Evolutionary conservation across 805 yeast genomes (phyloP).

Genomic region (Candida nitratophila): DNA sequence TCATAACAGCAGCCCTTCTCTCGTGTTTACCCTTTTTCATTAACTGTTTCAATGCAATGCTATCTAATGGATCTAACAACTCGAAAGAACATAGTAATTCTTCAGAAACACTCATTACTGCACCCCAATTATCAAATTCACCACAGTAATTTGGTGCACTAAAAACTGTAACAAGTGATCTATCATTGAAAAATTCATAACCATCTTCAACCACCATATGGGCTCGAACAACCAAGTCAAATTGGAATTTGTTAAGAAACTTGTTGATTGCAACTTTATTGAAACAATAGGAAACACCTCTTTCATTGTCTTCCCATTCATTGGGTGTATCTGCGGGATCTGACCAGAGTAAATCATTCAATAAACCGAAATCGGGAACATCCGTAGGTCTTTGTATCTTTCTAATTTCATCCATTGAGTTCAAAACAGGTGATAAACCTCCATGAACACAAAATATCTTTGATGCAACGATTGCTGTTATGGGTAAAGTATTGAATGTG

Average conservation of each 20-base stretch:
- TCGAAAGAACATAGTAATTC: slow-evolving; percentile 91
- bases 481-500: slow-evolving; percentile 90
- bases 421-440: slow-evolving; percentile 70
- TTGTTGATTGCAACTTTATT: slow-evolving; percentile 75
- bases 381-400: slow-evolving; percentile 77
- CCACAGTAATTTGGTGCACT: slow-evolving; percentile 77
- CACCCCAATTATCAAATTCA: slow-evolving; percentile 94
- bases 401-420: slow-evolving; percentile 67
- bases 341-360: slow-evolving; percentile 75
- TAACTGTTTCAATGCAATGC: slow-evolving; percentile 87
- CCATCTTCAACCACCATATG: slow-evolving; percentile 88
- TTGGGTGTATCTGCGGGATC: slow-evolving; percentile 79
- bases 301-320: slow-evolving; percentile 85
- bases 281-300: slow-evolving; percentile 79
- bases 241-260: slow-evolving; percentile 65
- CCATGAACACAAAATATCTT: slow-evolving; percentile 92
- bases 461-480: slow-evolving; percentile 92
- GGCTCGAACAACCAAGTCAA: slow-evolving; percentile 77
- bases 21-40: slow-evolving; percentile 93
- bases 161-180: slow-evolving; percentile 65
- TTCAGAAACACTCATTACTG: slow-evolving; percentile 94
- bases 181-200: slow-evolving; percentile 67
- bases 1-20: slow-evolving; percentile 50
- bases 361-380: slow-evolving; percentile 75
- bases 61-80: slow-evolving; percentile 86